Evolutionary conservation across 257 asterid species (phyloP).

Genomic region (Perilla frutescens): DNA sequence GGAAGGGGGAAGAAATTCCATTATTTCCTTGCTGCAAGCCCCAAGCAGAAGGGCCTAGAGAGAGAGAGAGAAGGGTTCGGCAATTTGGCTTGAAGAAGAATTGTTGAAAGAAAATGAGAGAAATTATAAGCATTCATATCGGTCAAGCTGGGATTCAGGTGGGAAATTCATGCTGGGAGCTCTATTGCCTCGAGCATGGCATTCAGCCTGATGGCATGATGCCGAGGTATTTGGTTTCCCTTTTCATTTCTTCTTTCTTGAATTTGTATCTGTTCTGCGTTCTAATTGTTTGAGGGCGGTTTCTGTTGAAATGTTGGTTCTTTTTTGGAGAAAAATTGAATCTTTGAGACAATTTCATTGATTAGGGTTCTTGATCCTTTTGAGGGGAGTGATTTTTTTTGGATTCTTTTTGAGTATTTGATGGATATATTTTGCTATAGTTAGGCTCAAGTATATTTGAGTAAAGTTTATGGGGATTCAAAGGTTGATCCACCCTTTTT

Average conservation of each 20-base stretch:
- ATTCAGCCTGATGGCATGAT: slow-evolving; percentile 87
- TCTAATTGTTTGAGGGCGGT: neutral
- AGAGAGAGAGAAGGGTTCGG: slow-evolving; percentile 9
- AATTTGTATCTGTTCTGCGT: neutral
- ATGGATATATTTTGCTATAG: neutral
- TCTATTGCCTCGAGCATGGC: slow-evolving; percentile 85
- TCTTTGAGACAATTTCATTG: neutral
- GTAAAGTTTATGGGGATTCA: slow-evolving; percentile 4
- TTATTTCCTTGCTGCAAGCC: no score
- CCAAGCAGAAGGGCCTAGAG: neutral
- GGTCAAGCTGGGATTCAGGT: slow-evolving; percentile 98
- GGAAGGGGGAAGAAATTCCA: no score
- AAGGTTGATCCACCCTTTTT: slow-evolving; percentile 19
- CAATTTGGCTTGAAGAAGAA: neutral
- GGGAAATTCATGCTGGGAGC: slow-evolving; percentile 91
- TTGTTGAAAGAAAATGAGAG: slow-evolving; percentile 61
- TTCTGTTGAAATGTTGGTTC: neutral
- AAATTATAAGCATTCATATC: slow-evolving; percentile 81
- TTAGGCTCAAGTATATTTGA: neutral
- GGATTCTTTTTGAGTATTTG: neutral
- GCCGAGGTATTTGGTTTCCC: slow-evolving; percentile 63
- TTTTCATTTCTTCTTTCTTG: neutral
- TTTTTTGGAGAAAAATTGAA: neutral
- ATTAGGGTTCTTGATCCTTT: neutral
- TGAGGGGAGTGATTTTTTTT: neutral